Percentiles rank a stretch among this genome's conserved stretches.
These are phyloP conservation scores for Phalaenopsis aphrodite DNA, from an alignment of 106 monocot genomes.

Conservation along the genomic window DNA sequence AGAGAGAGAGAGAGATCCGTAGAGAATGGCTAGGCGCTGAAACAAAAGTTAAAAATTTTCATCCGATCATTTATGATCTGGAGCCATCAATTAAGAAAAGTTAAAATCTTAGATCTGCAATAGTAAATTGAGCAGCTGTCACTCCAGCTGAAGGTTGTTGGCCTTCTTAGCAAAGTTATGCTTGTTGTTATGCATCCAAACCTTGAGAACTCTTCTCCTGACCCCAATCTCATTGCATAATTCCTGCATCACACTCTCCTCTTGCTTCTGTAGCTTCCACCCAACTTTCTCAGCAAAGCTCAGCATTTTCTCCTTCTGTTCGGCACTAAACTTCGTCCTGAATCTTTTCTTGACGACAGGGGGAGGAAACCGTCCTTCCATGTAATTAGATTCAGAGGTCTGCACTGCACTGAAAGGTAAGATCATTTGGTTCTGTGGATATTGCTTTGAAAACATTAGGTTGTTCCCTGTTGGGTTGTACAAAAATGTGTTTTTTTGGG, in stretches of 20 bases:
- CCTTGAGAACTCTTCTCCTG: constrained; percentile 80
- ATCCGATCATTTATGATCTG: no score
- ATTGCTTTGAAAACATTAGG: constrained; percentile 15
- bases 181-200: constrained; percentile 99
- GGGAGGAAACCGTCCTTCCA: constrained; percentile 26
- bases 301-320: constrained; percentile 96
- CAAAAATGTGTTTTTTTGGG: constrained; percentile 18
- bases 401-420: constrained; percentile 65
- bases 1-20: no score
- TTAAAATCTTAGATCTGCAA: no score
- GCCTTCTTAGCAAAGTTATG: constrained; percentile 65
- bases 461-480: constrained; percentile 5
- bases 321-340: constrained; percentile 81
- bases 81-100: no score
- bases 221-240: constrained; percentile 87
- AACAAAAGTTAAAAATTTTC: no score
- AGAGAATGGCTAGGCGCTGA: no score
- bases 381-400: constrained; percentile 66
- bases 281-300: constrained; percentile 67
- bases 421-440: constrained; percentile 39
- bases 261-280: constrained; percentile 75
- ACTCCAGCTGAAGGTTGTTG: constrained; percentile 2
- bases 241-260: constrained; percentile 69
- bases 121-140: neutral
- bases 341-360: constrained; percentile 63